A percentile compares a stretch with the other conserved stretches of the same genome.
Evolutionary conservation across 1,284 basidiomycete genomes (phyloP).

Genomic region (Fomitopsis pinicola): DNA sequence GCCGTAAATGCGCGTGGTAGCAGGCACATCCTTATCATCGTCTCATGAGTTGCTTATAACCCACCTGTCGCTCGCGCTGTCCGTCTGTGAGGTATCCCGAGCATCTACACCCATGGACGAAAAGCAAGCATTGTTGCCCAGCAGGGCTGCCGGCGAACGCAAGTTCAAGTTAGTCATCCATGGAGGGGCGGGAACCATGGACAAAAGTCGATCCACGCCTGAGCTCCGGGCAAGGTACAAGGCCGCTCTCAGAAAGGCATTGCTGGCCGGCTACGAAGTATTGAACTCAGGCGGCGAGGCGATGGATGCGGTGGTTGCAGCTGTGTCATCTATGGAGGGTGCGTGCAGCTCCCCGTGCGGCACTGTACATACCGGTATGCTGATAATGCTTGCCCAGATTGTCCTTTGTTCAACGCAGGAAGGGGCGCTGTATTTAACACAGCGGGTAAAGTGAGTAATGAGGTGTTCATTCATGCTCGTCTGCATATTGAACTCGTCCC

Average conservation of each 20-base stretch:
- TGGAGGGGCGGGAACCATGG: conserved; percentile 74
- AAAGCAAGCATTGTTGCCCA: conserved; percentile 9
- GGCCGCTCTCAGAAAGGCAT: conserved; percentile 46
- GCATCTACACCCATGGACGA: conserved; percentile 3
- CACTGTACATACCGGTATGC: not conserved
- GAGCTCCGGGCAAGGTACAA: conserved; percentile 59
- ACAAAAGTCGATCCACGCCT: conserved; percentile 53
- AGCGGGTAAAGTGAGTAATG: conserved; percentile 57
- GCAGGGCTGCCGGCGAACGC: not conserved
- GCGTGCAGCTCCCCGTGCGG: conserved; percentile 5
- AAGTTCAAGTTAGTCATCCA: conserved; percentile 65
- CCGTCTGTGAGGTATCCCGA: not conserved
- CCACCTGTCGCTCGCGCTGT: not conserved
- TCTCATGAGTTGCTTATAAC: not conserved
- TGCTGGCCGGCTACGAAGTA: conserved; percentile 60
- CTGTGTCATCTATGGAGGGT: conserved; percentile 74
- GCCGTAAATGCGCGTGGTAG: not conserved
- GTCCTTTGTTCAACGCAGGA: conserved; percentile 72
- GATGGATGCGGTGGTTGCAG: conserved; percentile 77
- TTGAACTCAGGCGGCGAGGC: conserved; percentile 68
- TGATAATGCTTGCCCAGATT: conserved; percentile 40
- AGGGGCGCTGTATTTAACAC: conserved; percentile 80
- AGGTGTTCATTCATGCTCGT: not conserved
- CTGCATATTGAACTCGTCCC: not conserved
- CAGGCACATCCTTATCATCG: not conserved